Base-by-base conservation (phyloP, 2,329 filamentous ascomycete genomes). In the Pseudocercospora eumusae region DNA sequence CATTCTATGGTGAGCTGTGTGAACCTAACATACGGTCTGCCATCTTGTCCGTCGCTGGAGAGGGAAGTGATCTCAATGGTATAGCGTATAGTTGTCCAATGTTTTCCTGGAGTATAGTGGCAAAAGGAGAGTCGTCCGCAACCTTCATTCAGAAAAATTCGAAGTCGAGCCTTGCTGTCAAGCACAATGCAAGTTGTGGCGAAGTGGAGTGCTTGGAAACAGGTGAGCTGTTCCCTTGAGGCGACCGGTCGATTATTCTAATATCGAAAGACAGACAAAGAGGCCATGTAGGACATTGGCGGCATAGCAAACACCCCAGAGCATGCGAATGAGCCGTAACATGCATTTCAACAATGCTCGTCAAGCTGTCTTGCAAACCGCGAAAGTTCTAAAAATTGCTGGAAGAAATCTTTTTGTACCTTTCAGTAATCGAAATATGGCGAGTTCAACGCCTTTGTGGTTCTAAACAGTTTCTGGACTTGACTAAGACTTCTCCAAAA, bases 331-430 rank as follows among this genome's bases (percentile, higher is more conserved):
- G 44, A 23, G 7, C 1, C 44, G 44, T 25, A 47, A 47, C 13
- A 47, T 47, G 44, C 44, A 25, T 9, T 20, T 47, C 9, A 47
- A 47, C 44, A 47, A 25, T 47, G 44, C 44, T 47, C 44, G 44
- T 15, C 44, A 47, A 25, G 44, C 44, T 13, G 50, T 54, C 25
- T 13, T 54, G 20, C 25, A 36, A 18, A 54, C 50, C 50, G 50
- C 50, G 18, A 25, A n/a, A n/a, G n/a, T n/a, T n/a, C n/a, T n/a
- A n/a, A n/a, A n/a, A 54, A 28, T 21, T 54, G 23, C 50, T 54
- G 23, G 50, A 54, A 54, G 31, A 54, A 28, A 54, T 54, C n/a
- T 36, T 54, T 27, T 18, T n/a, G 23, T 36, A 54, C 44, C 21
- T 47, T 25, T 13, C 44, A 18, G 44, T 47, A 10, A 7, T 21